These are phyloP conservation scores for Cenococcum geophilum DNA, from an alignment of 495 filamentous ascomycete species.

Conservation along the genomic window DNA sequence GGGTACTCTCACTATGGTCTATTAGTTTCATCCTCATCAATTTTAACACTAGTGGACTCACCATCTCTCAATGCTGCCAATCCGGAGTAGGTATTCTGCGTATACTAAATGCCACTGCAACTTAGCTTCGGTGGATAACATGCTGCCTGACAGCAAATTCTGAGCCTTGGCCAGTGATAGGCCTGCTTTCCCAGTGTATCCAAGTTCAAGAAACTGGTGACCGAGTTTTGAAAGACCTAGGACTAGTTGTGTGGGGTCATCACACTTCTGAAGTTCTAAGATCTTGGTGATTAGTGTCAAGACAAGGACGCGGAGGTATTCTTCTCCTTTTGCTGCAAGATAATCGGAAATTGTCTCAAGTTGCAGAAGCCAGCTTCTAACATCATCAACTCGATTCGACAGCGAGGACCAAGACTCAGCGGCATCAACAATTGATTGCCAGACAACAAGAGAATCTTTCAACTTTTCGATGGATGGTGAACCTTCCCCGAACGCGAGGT, in stretches of 20 bases:
- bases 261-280: slow-evolving; percentile 49
- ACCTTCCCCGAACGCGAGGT: slow-evolving; percentile 50
- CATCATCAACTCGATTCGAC: slow-evolving; percentile 54
- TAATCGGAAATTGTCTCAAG: slow-evolving; percentile 69
- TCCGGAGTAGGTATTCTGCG: slow-evolving; percentile 65
- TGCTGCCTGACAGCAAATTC: slow-evolving; percentile 39
- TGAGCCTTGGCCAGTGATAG: slow-evolving; percentile 56
- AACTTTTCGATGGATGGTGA: slow-evolving; percentile 47
- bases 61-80: slow-evolving; percentile 49
- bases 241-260: slow-evolving; percentile 39
- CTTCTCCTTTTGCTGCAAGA: slow-evolving; percentile 65
- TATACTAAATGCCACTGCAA: slow-evolving; percentile 62
- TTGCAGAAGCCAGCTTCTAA: slow-evolving; percentile 53
- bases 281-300: slow-evolving; percentile 49
- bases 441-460: slow-evolving; percentile 44
- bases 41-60: slow-evolving; percentile 14
- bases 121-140: slow-evolving; percentile 41
- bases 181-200: slow-evolving; percentile 69
- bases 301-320: slow-evolving; percentile 38
- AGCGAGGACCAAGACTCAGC: slow-evolving; percentile 49
- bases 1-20: slow-evolving; percentile 14
- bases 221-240: slow-evolving; percentile 55
- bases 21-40: slow-evolving; percentile 9
- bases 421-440: slow-evolving; percentile 48
- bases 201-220: slow-evolving; percentile 67